Evolutionary conservation across 768 basidiomycete genomes (phyloP).

Genomic region (Mycena crocata): DNA sequence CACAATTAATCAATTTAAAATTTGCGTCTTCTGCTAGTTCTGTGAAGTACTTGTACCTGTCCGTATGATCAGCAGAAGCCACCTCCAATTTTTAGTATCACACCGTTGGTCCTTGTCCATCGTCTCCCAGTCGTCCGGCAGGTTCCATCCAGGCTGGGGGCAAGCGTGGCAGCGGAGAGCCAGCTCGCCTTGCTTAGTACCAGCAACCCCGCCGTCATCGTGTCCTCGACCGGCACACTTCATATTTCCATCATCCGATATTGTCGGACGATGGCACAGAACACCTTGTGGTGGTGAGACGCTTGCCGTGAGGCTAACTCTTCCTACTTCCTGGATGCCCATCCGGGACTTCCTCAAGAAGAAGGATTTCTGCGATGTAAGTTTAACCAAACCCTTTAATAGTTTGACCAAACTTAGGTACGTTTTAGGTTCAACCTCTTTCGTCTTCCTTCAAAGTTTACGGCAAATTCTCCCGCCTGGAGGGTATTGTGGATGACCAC

Average conservation of each 20-base stretch:
- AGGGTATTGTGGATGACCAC: too few species aligned
- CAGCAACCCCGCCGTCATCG: neutral
- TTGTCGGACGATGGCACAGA: neutral
- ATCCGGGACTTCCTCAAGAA: too few species aligned
- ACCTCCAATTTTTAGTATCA: neutral
- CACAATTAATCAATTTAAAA: neutral
- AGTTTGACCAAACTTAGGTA: too few species aligned
- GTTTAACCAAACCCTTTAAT: too few species aligned
- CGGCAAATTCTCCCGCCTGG: too few species aligned
- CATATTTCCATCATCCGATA: neutral
- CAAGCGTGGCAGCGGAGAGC: constrained; percentile 20
- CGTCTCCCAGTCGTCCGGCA: neutral
- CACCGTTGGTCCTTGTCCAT: constrained; percentile 2
- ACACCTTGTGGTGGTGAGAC: too few species aligned
- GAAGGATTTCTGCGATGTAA: too few species aligned
- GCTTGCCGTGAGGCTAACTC: too few species aligned
- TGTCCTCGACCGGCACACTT: constrained; percentile 14
- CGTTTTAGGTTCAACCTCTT: too few species aligned
- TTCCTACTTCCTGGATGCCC: too few species aligned
- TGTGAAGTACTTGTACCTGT: neutral
- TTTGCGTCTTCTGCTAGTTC: neutral
- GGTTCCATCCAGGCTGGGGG: neutral
- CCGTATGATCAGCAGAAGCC: neutral
- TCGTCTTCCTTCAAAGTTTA: too few species aligned
- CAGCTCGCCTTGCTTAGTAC: neutral